A percentile compares a stretch with the other conserved stretches of the same genome.
Conservation (phyloP, 371 early-diverging fungal genomes). For the Circinella umbellata region DNA sequence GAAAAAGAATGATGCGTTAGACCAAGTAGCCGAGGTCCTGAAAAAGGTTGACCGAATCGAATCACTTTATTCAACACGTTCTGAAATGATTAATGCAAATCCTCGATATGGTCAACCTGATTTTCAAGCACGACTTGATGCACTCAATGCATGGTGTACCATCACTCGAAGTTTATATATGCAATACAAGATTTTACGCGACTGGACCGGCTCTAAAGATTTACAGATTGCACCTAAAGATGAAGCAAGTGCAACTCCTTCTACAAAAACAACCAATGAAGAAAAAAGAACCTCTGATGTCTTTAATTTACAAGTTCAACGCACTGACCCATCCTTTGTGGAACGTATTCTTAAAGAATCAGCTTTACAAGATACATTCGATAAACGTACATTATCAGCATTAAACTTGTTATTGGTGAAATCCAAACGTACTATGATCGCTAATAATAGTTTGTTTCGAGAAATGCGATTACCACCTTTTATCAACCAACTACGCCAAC, state of each 20-base stretch:
- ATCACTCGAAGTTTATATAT: conserved; percentile 74
- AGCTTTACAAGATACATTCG: conserved; percentile 80
- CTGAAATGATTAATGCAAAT: conserved; percentile 68
- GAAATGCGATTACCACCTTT: conserved; percentile 76
- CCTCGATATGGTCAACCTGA: conserved; percentile 71
- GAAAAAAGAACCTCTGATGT: conserved; percentile 16
- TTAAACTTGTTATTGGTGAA: conserved; percentile 58
- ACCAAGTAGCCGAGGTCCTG: conserved; percentile 71
- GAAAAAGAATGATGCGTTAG: conserved; percentile 45
- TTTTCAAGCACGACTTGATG: conserved; percentile 75
- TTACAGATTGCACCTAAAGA: conserved; percentile 64
- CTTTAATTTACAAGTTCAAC: conserved; percentile 24
- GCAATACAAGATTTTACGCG: conserved; percentile 74
- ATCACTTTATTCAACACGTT: conserved; percentile 75
- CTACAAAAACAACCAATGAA: not conserved
- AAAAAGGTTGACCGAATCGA: conserved; percentile 80
- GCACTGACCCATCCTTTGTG: conserved; percentile 74
- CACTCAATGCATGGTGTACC: conserved; percentile 80
- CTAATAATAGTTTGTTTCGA: conserved; percentile 63
- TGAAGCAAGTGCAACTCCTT: conserved; percentile 6
- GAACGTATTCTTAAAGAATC: conserved; percentile 85
- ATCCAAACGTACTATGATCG: conserved; percentile 71
- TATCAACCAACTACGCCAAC: conserved; percentile 66
- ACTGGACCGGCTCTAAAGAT: conserved; percentile 85
- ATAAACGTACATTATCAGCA: conserved; percentile 71